Base-by-base conservation (phyloP, 2,329 filamentous ascomycete species). In the Colletotrichum viniferum region DNA sequence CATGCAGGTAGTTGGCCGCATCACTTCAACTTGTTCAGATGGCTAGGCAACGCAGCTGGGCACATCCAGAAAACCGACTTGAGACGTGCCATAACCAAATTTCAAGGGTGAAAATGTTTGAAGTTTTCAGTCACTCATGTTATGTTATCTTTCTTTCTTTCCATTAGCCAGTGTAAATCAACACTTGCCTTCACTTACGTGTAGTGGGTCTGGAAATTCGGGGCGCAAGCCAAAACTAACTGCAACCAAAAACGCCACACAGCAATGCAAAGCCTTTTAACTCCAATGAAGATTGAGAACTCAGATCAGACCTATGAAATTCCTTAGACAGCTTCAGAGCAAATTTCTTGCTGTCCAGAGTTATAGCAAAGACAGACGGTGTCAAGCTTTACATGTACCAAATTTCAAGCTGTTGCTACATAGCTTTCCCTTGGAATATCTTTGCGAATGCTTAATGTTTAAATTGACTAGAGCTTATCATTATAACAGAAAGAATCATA, bases 321-420 rank as follows among this genome's bases (percentile, higher is more conserved):
- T 21, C 5, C 5, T 12, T 12, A 5, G 18, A 9, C 18, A 6
- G 38, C 9, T 48, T 48, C 5, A 48, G 6, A 48, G 18, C 5
- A 48, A 48, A 5, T 10, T n/a, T 48, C 7, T 3, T 48, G 5
- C 18, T 48, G 9, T 48, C 18, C 6, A 48, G 38, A 2, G 18
- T 48, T 21, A 9, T 18, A n/a, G 21, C 18, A 5, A 48, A 48
- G 38, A n/a, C 2, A 48, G 5, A n/a, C n/a, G 38, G 12, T 12
- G 18, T 4, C 12, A 2, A 48, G 18, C 9, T 48, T 48, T 3
- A 1, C 7, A 8, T 43, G 3, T 18, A 0, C 0, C 5, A 3
- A 43, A 0, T n/a, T 18, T 10, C 4, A 43, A 43, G 36, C 36
- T 43, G 36, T 43, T 43, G 36, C 36, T n/a, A 8, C 0, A 4